Conservation (phyloP, 176 grass and related monocot species). For the Saccharum officinarum region DNA sequence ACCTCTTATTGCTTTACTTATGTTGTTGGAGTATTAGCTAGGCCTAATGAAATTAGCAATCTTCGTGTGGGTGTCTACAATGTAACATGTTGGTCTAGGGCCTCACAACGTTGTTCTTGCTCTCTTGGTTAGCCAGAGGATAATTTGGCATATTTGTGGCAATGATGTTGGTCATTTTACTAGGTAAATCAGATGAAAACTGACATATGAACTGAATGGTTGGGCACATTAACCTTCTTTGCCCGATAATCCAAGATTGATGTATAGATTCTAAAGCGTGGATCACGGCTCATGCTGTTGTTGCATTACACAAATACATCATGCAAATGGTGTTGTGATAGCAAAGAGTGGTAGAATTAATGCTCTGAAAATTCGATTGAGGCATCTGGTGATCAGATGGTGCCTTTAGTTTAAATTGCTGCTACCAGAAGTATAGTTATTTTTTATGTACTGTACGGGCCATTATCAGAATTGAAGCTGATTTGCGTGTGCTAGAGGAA, state of each 20-base stretch:
- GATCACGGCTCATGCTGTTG: background rate
- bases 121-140: slow-evolving; percentile 24
- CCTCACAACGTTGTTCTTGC: background rate
- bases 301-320: background rate
- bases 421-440: background rate
- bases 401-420: background rate
- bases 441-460: no score
- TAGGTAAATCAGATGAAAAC: background rate
- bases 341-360: background rate
- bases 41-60: slow-evolving; percentile 28
- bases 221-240: background rate
- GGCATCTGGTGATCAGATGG: background rate
- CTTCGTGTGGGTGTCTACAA: slow-evolving; percentile 6
- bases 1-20: slow-evolving; percentile 3
- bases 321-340: no score
- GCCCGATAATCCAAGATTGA: background rate
- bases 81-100: slow-evolving; percentile 31
- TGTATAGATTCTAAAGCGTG: slow-evolving; percentile 7
- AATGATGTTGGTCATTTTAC: background rate
- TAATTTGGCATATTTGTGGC: slow-evolving; percentile 4
- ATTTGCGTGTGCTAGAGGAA: no score
- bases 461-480: no score
- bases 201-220: background rate
- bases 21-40: slow-evolving; percentile 18
- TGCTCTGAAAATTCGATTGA: background rate